Evolutionary conservation across 352 stramenopile genomes (phyloP).

Genomic region (Globisporangium ultimum): DNA sequence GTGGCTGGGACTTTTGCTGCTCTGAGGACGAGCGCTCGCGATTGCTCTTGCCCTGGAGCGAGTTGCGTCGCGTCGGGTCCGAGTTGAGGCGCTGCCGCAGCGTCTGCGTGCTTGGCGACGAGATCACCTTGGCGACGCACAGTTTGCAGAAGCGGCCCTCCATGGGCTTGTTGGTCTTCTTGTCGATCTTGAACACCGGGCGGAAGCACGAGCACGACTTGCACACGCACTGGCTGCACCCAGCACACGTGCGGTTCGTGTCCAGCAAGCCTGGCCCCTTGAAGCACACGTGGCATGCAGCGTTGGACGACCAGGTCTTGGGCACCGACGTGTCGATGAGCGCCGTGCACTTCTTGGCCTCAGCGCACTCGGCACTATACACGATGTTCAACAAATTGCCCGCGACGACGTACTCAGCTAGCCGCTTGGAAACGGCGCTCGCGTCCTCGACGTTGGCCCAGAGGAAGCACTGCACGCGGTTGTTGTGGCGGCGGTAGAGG

Average conservation of each 20-base stretch:
- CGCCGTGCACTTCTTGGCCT: conserved; percentile 10
- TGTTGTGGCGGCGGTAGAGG: conserved; percentile 31
- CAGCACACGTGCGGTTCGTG: conserved; percentile 21
- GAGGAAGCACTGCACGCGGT: conserved; percentile 37
- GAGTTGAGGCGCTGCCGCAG: conserved; percentile 7
- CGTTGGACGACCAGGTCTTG: conserved; percentile 27
- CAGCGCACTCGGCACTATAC: conserved; percentile 11
- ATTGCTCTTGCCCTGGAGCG: not conserved
- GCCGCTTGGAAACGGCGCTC: conserved; percentile 3
- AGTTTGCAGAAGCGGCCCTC: conserved; percentile 15
- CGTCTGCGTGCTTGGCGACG: conserved; percentile 5
- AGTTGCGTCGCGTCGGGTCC: conserved; percentile 8
- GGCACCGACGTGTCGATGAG: conserved; percentile 7
- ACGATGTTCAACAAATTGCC: conserved; percentile 22
- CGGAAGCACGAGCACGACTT: conserved; percentile 24
- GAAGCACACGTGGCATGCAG: conserved; percentile 24
- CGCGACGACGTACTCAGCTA: conserved; percentile 16
- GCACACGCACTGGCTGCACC: conserved; percentile 36
- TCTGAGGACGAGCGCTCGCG: conserved; percentile 11
- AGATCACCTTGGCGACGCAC: conserved; percentile 8
- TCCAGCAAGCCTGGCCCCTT: conserved; percentile 20
- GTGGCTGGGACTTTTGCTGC: not conserved
- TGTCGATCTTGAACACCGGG: conserved; percentile 14
- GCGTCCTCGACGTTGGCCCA: conserved; percentile 22
- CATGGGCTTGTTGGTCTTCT: conserved; percentile 8